These are phyloP conservation scores for Aureobasidium melanogenum DNA, from an alignment of 2,329 filamentous ascomycete genomes.

Conservation along the genomic window DNA sequence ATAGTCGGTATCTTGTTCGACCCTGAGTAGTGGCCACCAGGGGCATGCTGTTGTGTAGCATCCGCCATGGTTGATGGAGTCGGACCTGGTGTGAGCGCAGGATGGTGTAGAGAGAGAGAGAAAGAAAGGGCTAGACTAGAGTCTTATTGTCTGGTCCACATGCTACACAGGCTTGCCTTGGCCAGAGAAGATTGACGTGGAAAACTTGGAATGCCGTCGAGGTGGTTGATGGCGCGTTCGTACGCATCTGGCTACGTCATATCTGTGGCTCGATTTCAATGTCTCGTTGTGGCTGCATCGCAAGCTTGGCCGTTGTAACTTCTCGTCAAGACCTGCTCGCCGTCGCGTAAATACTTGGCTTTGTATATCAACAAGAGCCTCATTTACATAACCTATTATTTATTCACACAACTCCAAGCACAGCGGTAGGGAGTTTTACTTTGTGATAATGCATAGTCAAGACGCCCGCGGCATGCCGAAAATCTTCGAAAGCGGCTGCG, in stretches of 20 bases:
- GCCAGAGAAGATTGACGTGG: neutral
- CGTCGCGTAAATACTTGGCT: neutral
- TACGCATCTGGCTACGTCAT: neutral
- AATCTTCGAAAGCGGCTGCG: neutral
- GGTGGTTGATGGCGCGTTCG: slow-evolving; percentile 1
- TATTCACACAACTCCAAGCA: neutral
- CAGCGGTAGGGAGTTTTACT: neutral
- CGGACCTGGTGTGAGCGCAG: neutral
- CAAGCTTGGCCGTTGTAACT: neutral
- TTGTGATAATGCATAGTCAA: neutral
- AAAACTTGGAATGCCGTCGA: slow-evolving; percentile 7
- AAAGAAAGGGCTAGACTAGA: neutral
- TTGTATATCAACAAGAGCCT: neutral
- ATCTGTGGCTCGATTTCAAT: neutral
- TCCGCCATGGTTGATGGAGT: slow-evolving; percentile 32
- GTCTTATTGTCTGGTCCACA: neutral
- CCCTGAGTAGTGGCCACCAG: slow-evolving; percentile 69
- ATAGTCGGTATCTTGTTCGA: slow-evolving; percentile 80
- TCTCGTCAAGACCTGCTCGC: neutral
- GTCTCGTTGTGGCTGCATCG: neutral
- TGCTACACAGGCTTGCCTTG: slow-evolving; percentile 4
- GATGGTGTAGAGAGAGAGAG: neutral
- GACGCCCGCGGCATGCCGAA: neutral
- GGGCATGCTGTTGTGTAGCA: slow-evolving; percentile 35
- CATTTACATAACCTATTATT: neutral